Evolutionary conservation across 2,329 filamentous ascomycete genomes (phyloP).

Genomic region (Aspergillus pseudoviridinutans): DNA sequence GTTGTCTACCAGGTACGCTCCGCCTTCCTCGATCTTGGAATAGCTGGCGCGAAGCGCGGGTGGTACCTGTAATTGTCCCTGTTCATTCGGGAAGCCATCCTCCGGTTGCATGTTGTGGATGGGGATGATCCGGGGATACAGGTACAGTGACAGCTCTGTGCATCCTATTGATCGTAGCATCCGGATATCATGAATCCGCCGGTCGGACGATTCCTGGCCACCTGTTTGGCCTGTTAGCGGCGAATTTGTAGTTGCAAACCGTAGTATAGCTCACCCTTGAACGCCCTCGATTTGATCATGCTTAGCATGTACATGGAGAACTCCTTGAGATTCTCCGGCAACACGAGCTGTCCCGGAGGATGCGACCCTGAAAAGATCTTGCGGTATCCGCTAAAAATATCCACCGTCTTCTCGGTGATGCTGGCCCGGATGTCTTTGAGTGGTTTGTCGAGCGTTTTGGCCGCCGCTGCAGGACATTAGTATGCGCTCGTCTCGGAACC

Average conservation of each 20-base stretch:
- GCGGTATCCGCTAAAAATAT: conserved; percentile 85
- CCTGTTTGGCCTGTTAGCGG: conserved; percentile 42
- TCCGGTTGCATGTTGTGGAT: conserved; percentile 83
- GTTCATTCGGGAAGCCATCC: conserved; percentile 91
- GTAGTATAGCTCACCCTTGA: conserved; percentile 58
- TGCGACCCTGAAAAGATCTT: conserved; percentile 86
- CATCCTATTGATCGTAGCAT: conserved; percentile 86
- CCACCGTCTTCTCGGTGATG: conserved; percentile 86
- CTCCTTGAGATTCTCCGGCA: conserved; percentile 94
- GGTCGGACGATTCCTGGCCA: conserved; percentile 83
- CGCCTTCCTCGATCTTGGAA: conserved; percentile 82
- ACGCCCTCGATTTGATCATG: conserved; percentile 82
- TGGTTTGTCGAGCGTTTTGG: conserved; percentile 71
- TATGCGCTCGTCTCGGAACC: background rate
- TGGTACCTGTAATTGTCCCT: conserved; percentile 82
- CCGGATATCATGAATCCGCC: conserved; percentile 84
- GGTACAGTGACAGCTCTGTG: conserved; percentile 80
- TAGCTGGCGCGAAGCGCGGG: conserved; percentile 78
- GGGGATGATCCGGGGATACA: conserved; percentile 91
- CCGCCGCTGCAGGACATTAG: conserved; percentile 56
- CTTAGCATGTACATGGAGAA: conserved; percentile 94
- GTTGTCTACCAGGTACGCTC: conserved; percentile 92
- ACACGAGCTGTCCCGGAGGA: conserved; percentile 85
- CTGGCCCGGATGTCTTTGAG: conserved; percentile 81
- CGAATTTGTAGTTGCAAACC: conserved; percentile 1